Percentiles rank a stretch among this genome's conserved stretches.
These are phyloP conservation scores for Penicillium pulvis DNA, from an alignment of 495 filamentous ascomycete species.

Conservation along the genomic window DNA sequence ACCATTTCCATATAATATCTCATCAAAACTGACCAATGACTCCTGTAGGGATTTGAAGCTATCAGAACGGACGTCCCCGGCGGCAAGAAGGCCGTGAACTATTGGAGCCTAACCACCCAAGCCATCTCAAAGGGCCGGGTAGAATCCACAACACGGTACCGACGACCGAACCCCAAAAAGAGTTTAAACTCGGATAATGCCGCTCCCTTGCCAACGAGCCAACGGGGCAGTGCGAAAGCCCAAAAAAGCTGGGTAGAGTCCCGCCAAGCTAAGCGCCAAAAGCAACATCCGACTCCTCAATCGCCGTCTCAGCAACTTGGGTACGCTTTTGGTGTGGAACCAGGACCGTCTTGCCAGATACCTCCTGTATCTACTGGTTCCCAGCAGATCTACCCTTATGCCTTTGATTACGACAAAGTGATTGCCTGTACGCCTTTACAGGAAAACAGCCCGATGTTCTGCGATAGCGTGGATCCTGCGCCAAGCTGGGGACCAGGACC, in stretches of 20 bases:
- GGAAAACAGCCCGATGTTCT: conserved; percentile 25
- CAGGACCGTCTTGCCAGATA: background rate
- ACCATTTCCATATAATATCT: background rate
- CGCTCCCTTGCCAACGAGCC: background rate
- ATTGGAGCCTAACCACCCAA: conserved; percentile 68
- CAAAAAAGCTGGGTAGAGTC: background rate
- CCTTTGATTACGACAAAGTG: conserved; percentile 27
- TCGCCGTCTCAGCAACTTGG: too few species aligned
- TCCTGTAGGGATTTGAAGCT: conserved; percentile 64
- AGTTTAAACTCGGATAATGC: conserved; percentile 41
- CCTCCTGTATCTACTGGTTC: conserved; percentile 10
- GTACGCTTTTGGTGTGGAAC: too few species aligned
- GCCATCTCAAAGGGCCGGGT: conserved; percentile 63
- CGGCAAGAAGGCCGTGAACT: conserved; percentile 59
- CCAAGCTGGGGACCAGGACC: conserved; percentile 24
- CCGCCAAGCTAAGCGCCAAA: background rate
- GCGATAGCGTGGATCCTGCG: conserved; percentile 16
- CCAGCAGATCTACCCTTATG: conserved; percentile 21
- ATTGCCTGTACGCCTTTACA: conserved; percentile 34
- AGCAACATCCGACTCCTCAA: background rate
- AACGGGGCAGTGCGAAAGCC: background rate
- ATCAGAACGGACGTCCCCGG: conserved; percentile 46
- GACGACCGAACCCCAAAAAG: conserved; percentile 55
- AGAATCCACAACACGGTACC: conserved; percentile 75
- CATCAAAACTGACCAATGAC: conserved; percentile 5